phyloP scores from a whole-genome alignment of 1,284 basidiomycete species.

The Mycosarcoma maydis region DNA sequence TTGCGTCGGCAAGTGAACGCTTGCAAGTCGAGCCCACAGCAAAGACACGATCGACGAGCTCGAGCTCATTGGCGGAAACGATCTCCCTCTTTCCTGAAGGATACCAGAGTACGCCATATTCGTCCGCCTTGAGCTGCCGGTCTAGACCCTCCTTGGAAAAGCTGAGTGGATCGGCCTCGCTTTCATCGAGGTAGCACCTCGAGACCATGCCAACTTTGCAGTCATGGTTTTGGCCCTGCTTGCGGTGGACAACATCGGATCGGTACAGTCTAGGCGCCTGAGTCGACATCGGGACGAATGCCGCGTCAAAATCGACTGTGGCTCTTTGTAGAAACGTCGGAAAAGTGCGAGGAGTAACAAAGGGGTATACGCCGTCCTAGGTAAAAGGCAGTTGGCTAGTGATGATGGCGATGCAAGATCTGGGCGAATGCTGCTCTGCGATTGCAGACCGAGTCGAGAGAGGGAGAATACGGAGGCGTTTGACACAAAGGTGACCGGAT shows the following conservation, averaged over 20 bases:
- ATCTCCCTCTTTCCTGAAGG: constrained; percentile 68
- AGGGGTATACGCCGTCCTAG: too few species aligned
- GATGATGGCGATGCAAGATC: too few species aligned
- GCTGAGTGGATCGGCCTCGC: constrained; percentile 16
- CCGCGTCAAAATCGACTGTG: too few species aligned
- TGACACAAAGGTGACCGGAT: too few species aligned
- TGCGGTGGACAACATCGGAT: constrained; percentile 33
- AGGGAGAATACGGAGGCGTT: too few species aligned
- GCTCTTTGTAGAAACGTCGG: too few species aligned
- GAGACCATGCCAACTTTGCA: constrained; percentile 46
- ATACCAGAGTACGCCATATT: constrained; percentile 82
- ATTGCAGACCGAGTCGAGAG: too few species aligned
- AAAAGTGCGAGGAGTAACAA: too few species aligned
- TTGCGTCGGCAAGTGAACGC: constrained; percentile 76
- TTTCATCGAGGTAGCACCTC: constrained; percentile 44
- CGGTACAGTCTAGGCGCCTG: constrained; percentile 17
- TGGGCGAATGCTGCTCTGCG: too few species aligned
- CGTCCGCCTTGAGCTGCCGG: constrained; percentile 78
- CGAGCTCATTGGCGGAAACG: constrained; percentile 75
- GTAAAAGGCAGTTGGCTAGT: too few species aligned
- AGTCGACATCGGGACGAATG: constrained; percentile 1
- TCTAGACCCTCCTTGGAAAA: constrained; percentile 69
- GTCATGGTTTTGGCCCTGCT: constrained; percentile 21
- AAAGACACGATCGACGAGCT: constrained; percentile 82
- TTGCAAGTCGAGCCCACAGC: constrained; percentile 85